phyloP scores from a whole-genome alignment of 495 filamentous ascomycete species.

The Penicillium taxi region DNA sequence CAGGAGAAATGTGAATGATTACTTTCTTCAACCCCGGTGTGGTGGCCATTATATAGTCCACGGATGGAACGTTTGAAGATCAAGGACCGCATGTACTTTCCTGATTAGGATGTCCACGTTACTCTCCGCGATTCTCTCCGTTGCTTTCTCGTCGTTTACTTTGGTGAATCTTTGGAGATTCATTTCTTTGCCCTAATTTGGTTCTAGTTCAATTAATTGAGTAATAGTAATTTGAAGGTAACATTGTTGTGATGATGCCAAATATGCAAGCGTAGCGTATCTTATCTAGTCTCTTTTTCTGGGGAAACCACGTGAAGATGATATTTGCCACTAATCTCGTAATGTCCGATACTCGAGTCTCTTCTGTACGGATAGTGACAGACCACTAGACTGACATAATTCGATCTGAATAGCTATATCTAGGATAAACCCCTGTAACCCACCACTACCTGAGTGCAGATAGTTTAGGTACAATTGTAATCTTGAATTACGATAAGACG shows the following conservation, averaged over 20 bases:
- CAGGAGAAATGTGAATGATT: too few species aligned
- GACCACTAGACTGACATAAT: too few species aligned
- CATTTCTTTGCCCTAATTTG: not conserved
- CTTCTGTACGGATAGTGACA: too few species aligned
- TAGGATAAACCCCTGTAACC: too few species aligned
- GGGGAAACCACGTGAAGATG: conserved; percentile 9
- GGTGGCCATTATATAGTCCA: conserved; percentile 20
- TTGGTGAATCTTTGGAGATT: conserved; percentile 19
- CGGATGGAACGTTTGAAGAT: too few species aligned
- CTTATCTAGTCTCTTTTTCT: not conserved
- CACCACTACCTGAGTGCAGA: too few species aligned
- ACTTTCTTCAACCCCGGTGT: too few species aligned
- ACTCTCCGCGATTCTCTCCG: conserved; percentile 9
- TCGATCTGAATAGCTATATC: too few species aligned
- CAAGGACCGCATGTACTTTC: conserved; percentile 22
- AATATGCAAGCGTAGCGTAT: conserved; percentile 10
- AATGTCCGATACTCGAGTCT: too few species aligned
- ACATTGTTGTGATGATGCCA: conserved; percentile 3
- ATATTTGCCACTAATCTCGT: conserved; percentile 1
- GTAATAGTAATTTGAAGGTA: conserved; percentile 10
- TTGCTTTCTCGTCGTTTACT: conserved; percentile 8
- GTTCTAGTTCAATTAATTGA: conserved; percentile 11
- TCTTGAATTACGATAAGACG: too few species aligned
- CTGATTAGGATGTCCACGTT: conserved; percentile 14
- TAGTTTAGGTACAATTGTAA: too few species aligned